A percentile compares a stretch with the other conserved stretches of the same genome.
Evolutionary conservation across 371 early-diverging fungal genomes (phyloP).

Genomic region (Zopfochytrium polystomum): DNA sequence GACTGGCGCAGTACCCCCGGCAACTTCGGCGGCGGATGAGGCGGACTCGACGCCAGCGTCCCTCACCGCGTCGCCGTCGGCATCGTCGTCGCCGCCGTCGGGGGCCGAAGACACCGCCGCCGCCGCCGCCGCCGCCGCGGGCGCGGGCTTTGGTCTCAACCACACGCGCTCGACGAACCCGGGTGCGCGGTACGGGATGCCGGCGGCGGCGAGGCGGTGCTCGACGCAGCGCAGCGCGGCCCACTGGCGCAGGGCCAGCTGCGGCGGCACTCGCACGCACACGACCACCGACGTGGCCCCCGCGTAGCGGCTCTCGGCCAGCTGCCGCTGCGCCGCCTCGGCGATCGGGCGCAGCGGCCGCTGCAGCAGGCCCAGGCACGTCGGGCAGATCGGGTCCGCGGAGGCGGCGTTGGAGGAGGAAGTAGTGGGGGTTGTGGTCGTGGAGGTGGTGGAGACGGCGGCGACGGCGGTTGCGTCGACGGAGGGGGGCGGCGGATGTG

Average conservation of each 20-base stretch:
- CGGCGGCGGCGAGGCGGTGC: constrained; percentile 2
- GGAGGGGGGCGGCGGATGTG: too few relatives aligned
- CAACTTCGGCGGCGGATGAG: neutral
- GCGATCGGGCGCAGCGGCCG: constrained; percentile 9
- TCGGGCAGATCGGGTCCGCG: constrained; percentile 22
- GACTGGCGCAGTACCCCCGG: constrained; percentile 1
- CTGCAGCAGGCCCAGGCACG: constrained; percentile 38
- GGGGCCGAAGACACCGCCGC: neutral
- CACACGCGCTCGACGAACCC: neutral
- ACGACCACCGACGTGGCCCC: constrained; percentile 24
- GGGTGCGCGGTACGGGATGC: neutral
- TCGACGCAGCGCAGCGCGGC: constrained; percentile 10
- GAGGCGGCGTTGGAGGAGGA: too few relatives aligned
- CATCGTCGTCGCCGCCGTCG: neutral
- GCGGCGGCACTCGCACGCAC: constrained; percentile 31
- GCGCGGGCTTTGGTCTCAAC: neutral
- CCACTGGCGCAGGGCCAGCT: constrained; percentile 32
- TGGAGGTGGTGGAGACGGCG: neutral
- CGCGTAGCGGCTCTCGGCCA: constrained; percentile 7
- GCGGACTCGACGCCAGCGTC: neutral
- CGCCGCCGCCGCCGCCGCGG: neutral
- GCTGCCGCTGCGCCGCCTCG: constrained; percentile 4
- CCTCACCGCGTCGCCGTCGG: neutral
- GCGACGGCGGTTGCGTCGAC: neutral
- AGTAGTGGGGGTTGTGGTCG: neutral